Evolutionary conservation across 148 eudicot genomes (phyloP).

Genomic region (Spergularia marina): DNA sequence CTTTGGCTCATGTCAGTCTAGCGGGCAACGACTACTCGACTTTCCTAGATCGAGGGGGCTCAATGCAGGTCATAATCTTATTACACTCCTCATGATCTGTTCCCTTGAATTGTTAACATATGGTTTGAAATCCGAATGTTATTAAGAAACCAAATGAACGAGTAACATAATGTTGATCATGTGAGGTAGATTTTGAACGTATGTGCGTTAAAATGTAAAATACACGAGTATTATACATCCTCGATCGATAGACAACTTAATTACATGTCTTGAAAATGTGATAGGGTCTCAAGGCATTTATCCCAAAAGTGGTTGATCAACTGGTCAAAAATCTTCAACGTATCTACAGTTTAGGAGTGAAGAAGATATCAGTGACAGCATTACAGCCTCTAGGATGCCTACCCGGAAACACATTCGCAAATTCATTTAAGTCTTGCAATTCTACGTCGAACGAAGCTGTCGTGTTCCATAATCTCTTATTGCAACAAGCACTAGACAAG

Average conservation of each 20-base stretch:
- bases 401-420: conserved; percentile 38
- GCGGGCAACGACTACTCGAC: conserved; percentile 73
- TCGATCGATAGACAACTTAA: too few relatives aligned
- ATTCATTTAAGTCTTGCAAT: conserved; percentile 39
- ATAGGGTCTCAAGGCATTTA: conserved; percentile 57
- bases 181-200: too few relatives aligned
- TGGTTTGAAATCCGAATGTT: too few relatives aligned
- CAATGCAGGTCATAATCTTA: conserved; percentile 38
- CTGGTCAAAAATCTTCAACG: conserved; percentile 43
- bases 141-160: too few relatives aligned
- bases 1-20: conserved; percentile 54
- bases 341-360: conserved; percentile 49
- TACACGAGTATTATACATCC: too few relatives aligned
- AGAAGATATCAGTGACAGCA: conserved; percentile 51
- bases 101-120: too few relatives aligned
- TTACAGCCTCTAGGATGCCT: conserved; percentile 74
- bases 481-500: conserved; percentile 26
- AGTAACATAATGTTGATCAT: too few relatives aligned
- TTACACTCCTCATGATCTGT: too few relatives aligned
- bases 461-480: conserved; percentile 25
- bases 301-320: conserved; percentile 49
- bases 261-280: background rate
- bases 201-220: too few relatives aligned
- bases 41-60: conserved; percentile 44
- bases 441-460: conserved; percentile 25